Base-by-base conservation (phyloP, 2,329 filamentous ascomycete species). In the Arachnomyces sp. region DNA sequence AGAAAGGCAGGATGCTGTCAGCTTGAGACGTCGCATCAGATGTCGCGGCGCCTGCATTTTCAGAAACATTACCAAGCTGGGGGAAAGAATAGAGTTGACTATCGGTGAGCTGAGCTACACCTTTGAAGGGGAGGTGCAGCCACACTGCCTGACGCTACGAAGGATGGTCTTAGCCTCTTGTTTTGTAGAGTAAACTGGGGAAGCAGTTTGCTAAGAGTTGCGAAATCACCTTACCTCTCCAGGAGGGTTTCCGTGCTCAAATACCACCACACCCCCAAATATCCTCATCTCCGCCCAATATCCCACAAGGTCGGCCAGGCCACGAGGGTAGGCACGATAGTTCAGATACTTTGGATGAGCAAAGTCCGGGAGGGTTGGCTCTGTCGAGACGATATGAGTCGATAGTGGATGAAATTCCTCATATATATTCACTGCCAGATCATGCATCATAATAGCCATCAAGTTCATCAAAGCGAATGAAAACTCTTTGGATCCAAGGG, bases 371-470 rank as follows among this genome's bases (percentile, higher is more conserved):
- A 41, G 33, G 14, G 31, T 28, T 36, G 33, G 20, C 28, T 28
- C 28, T 41, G 18, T 28, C 7, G 34, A 16, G 39, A 28, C 39
- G 31, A 15, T 15, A 41, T 36, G 39, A 36, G 39, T 28, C 15
- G 39, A 31, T 14, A 25, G 35, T 29, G 35, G 39, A 18, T 41
- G 39, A 36, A 36, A 29, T 36, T 41, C 39, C 36, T 41, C 33
- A 36, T 36, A 41, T 31, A 41, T 41, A 28, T 29, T 41, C 25
- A 41, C 34, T 11, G 39, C 39, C 35, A 41, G 20, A 34, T 41
- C 39, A 41, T 41, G 39, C 16, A 41, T 28, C 32, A 41, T 41
- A 15, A 34, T 36, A 36, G 36, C 39, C 35, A 41, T 34, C 39
- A 41, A 34, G 20, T 25, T 9, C 20, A 25, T 9, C 20, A 25